Evolutionary conservation across 192 early-diverging fungal species (phyloP).

Genomic region (Funneliformis geosporum): DNA sequence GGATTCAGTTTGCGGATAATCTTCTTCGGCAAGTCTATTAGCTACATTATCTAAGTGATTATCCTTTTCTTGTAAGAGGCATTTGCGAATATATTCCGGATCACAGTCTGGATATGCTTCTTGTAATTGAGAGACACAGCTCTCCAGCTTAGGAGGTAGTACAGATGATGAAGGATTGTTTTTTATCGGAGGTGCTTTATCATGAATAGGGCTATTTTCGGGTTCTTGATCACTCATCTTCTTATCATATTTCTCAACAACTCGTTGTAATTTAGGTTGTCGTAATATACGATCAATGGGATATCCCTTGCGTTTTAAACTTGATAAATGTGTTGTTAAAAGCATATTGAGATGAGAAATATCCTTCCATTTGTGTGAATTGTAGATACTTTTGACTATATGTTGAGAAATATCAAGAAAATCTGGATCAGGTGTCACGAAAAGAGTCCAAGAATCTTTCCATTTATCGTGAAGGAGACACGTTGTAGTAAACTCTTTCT

Average conservation of each 20-base stretch:
- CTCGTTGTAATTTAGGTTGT: not conserved
- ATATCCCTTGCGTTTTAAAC: not conserved
- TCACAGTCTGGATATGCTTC: slow-evolving; percentile 72
- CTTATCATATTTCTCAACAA: not conserved
- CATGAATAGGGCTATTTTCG: slow-evolving; percentile 33
- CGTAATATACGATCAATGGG: not conserved
- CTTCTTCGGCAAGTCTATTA: slow-evolving; percentile 56
- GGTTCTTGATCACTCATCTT: slow-evolving; percentile 30
- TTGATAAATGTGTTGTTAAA: not conserved
- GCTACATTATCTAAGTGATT: slow-evolving; percentile 60
- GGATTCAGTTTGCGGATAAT: slow-evolving; percentile 51
- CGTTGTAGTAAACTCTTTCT: slow-evolving; percentile 7
- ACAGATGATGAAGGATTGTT: slow-evolving; percentile 14
- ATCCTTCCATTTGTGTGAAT: not conserved
- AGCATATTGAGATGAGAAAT: not conserved
- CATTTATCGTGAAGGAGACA: slow-evolving; percentile 39
- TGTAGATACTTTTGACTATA: not conserved
- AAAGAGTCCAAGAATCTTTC: not conserved
- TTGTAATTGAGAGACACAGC: slow-evolving; percentile 38
- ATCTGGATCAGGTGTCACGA: not conserved
- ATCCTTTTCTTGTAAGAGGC: slow-evolving; percentile 49
- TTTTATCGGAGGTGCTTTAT: slow-evolving; percentile 1
- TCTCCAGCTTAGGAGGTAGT: not conserved
- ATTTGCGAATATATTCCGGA: slow-evolving; percentile 52
- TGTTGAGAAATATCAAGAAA: not conserved